Evolutionary conservation across 495 filamentous ascomycete genomes (phyloP), one percentile per base, ranked within the genome.

Genomic region (Corynascus novoguineensis): DNA sequence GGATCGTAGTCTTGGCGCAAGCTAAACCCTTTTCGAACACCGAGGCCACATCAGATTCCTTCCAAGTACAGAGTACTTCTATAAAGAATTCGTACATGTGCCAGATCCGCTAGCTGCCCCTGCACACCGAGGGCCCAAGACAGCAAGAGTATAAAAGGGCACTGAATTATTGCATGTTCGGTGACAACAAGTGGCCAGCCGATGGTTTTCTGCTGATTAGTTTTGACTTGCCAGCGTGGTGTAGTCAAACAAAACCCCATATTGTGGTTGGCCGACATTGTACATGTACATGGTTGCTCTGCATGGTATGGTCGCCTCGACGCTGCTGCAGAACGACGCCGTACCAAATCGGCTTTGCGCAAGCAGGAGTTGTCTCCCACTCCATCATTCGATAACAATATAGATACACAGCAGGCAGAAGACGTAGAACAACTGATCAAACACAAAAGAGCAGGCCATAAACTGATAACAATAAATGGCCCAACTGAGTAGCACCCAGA

Each of bases 11-110:
- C 52, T 51, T 52, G 37, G 52, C 52, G 29, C 19, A 38, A 45
- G 53, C 34, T 54, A 55, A 31, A 34, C 49, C 45, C 25, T 17
- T 17, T 55, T 37, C 12, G 57, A 60, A 45, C 37, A 60, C 57
- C 57, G 57, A 60, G 28, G 50, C 31, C 24, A 48, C 31, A n/a
- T n/a, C n/a, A n/a, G n/a, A n/a, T n/a, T n/a, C n/a, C n/a, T n/a
- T n/a, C n/a, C n/a, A n/a, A n/a, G n/a, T n/a, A n/a, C n/a, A n/a
- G n/a, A n/a, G n/a, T n/a, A n/a, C n/a, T n/a, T n/a, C n/a, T n/a
- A n/a, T n/a, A n/a, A n/a, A n/a, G n/a, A n/a, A n/a, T n/a, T n/a
- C n/a, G n/a, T n/a, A n/a, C n/a, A n/a, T 31, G 22, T 27, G 24
- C 49, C 34, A 34, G 49, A 27, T n/a, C 25, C n/a, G 17, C n/a